Percentiles rank a stretch among this genome's conserved stretches.
Conservation (phyloP, 2,329 filamentous ascomycete genomes). For the Trichothecium roseum region DNA sequence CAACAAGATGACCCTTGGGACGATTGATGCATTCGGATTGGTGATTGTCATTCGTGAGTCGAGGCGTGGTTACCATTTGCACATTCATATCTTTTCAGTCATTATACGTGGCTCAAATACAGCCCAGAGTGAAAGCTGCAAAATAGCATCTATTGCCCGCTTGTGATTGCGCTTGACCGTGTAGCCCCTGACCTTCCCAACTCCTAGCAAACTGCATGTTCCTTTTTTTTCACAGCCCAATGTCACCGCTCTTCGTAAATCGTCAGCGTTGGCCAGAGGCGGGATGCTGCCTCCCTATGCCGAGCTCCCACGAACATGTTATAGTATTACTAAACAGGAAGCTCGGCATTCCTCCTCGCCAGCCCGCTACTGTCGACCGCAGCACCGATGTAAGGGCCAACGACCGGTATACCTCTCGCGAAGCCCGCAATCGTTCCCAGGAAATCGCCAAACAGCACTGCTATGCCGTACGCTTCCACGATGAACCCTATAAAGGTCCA, state of each 20-base stretch:
- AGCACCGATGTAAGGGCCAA: constrained; percentile 77
- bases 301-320: background rate
- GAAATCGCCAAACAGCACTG: constrained; percentile 93
- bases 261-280: background rate
- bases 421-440: constrained; percentile 86
- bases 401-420: constrained; percentile 69
- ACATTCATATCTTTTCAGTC: too few species aligned
- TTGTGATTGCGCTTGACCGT: too few species aligned
- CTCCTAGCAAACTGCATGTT: too few species aligned
- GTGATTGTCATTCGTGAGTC: too few species aligned
- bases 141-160: too few species aligned
- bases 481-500: constrained; percentile 90
- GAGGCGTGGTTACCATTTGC: too few species aligned
- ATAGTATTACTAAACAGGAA: constrained; percentile 51
- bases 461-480: constrained; percentile 85
- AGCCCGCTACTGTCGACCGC: constrained; percentile 61
- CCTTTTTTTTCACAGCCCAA: too few species aligned
- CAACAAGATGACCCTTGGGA: constrained; percentile 10
- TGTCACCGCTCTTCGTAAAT: background rate
- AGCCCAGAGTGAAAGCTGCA: too few species aligned
- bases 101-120: too few species aligned
- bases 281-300: background rate
- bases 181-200: too few species aligned
- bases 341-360: constrained; percentile 61
- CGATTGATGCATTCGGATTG: background rate